Conservation (phyloP, 192 early-diverging fungal genomes). For the Podila clonocystis region DNA sequence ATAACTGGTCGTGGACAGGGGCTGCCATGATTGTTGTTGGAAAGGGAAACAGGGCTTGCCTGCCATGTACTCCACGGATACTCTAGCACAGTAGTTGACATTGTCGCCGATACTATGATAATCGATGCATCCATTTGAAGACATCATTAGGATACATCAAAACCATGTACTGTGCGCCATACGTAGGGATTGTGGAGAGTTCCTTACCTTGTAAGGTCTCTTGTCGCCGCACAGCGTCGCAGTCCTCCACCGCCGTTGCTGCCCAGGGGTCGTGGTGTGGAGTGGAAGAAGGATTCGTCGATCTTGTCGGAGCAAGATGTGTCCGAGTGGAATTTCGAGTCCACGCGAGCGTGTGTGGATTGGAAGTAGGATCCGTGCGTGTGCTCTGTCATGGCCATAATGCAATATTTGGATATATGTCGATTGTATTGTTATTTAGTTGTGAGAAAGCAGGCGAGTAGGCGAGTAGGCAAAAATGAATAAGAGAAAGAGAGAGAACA, state of each 20-base stretch:
- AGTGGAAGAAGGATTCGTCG: constrained; percentile 10
- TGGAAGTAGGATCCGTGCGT: constrained; percentile 29
- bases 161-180: too few species aligned
- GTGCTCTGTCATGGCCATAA: constrained; percentile 42
- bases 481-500: not conserved
- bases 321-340: constrained; percentile 43
- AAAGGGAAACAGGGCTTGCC: constrained; percentile 33
- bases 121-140: not conserved
- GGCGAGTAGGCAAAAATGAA: not conserved
- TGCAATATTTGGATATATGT: not conserved
- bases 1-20: constrained; percentile 1
- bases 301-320: constrained; percentile 27
- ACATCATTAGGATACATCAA: not conserved
- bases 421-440: not conserved
- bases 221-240: constrained; percentile 42
- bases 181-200: too few species aligned
- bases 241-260: constrained; percentile 15
- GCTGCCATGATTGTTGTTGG: constrained; percentile 29
- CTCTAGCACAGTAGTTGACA: constrained; percentile 43
- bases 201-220: constrained; percentile 44
- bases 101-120: constrained; percentile 24
- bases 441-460: not conserved
- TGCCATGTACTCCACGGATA: constrained; percentile 36
- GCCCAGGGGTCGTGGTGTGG: constrained; percentile 15
- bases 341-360: constrained; percentile 36